phyloP scores from a whole-genome alignment of 176 grass and related monocot genomes.

The Eleusine coracana region DNA sequence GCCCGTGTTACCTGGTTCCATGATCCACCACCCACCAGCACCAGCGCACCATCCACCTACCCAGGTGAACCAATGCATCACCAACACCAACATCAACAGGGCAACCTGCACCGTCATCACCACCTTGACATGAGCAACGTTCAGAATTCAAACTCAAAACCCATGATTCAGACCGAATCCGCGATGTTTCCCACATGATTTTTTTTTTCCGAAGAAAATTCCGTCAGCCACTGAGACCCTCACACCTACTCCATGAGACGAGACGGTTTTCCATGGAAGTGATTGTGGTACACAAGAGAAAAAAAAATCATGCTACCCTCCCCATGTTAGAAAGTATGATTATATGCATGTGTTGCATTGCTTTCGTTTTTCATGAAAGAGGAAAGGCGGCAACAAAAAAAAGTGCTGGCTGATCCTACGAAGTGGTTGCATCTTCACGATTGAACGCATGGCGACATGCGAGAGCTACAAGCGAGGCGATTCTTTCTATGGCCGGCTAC shows the following conservation, averaged over 20 bases:
- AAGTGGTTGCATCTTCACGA: conserved; percentile 39
- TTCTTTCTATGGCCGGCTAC: conserved; percentile 54
- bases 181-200: conserved; percentile 32
- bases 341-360: neutral
- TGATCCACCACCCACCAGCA: conserved; percentile 53
- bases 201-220: neutral
- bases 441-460: conserved; percentile 22
- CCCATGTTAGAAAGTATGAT: neutral
- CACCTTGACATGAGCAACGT: conserved; percentile 12
- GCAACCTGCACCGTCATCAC: conserved; percentile 36
- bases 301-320: neutral
- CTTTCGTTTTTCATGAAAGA: conserved; percentile 15
- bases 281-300: neutral
- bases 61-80: conserved; percentile 34
- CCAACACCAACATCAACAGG: conserved; percentile 20
- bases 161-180: conserved; percentile 22
- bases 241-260: conserved; percentile 25
- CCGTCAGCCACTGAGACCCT: neutral
- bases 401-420: neutral
- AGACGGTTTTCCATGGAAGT: neutral
- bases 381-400: conserved; percentile 21
- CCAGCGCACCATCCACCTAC: conserved; percentile 36
- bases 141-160: conserved; percentile 3
- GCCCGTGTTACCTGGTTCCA: conserved; percentile 41
- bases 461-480: conserved; percentile 43